phyloP scores from a whole-genome alignment of 2,329 filamentous ascomycete genomes.

The Sporothrix sp. region DNA sequence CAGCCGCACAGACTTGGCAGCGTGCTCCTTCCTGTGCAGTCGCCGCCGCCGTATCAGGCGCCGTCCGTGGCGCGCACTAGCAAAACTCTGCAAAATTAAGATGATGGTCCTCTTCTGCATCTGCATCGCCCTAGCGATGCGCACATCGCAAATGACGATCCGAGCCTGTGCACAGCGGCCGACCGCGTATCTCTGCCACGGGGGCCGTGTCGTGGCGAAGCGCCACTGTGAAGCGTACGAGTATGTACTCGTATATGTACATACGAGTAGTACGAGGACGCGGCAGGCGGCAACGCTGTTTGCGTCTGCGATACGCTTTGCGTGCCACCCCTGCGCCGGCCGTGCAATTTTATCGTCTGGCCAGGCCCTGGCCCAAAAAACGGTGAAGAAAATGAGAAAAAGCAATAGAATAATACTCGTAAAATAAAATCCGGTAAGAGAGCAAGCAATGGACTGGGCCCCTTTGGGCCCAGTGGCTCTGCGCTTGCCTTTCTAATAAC shows the following conservation, averaged over 20 bases:
- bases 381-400: too few species aligned
- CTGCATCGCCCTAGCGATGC: not conserved
- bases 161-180: conserved; percentile 10
- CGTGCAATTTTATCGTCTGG: conserved; percentile 8
- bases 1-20: not conserved
- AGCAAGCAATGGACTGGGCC: too few species aligned
- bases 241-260: too few species aligned
- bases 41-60: not conserved
- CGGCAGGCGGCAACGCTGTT: too few species aligned
- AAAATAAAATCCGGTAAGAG: not conserved
- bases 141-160: conserved; percentile 11
- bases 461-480: too few species aligned
- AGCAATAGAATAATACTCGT: not conserved
- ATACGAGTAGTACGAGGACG: too few species aligned
- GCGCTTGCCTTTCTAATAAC: too few species aligned
- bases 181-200: not conserved
- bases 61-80: conserved; percentile 7
- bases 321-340: conserved; percentile 1
- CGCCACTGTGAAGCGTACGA: too few species aligned
- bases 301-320: not conserved
- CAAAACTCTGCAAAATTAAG: conserved; percentile 6
- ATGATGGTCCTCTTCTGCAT: conserved; percentile 1
- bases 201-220: too few species aligned
- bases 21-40: not conserved
- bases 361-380: not conserved